Conservation (phyloP, 805 yeast species). For the Ogataea paradorogensis region DNA sequence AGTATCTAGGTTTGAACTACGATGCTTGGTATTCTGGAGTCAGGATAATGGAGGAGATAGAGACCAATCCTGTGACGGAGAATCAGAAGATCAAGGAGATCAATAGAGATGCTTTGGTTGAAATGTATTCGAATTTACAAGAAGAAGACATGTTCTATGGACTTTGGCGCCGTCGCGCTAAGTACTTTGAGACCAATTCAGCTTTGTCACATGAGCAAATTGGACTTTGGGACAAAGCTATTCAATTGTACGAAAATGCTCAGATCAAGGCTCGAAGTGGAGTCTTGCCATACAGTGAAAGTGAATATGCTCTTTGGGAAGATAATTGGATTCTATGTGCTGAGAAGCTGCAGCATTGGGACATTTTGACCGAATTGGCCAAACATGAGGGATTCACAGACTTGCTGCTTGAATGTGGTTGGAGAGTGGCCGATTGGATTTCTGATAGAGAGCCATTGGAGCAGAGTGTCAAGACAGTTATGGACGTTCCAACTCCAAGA, state of each 20-base stretch:
- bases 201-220: conserved; percentile 93
- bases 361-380: conserved; percentile 90
- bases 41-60: conserved; percentile 74
- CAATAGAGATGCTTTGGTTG: conserved; percentile 86
- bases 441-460: conserved; percentile 92
- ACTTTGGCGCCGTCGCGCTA: conserved; percentile 94
- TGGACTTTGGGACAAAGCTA: conserved; percentile 93
- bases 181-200: conserved; percentile 87
- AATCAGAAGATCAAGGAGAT: conserved; percentile 77
- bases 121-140: conserved; percentile 80
- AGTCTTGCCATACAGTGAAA: conserved; percentile 89
- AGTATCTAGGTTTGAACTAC: conserved; percentile 81
- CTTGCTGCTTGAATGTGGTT: conserved; percentile 92
- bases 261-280: conserved; percentile 96
- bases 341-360: conserved; percentile 97
- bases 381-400: conserved; percentile 98
- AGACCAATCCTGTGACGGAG: conserved; percentile 42
- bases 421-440: conserved; percentile 99
- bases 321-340: conserved; percentile 98
- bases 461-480: conserved; percentile 89
- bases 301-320: conserved; percentile 96
- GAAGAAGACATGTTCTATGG: conserved; percentile 98
- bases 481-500: conserved; percentile 98
- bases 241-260: conserved; percentile 91
- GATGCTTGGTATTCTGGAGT: conserved; percentile 91